Conservation (phyloP, 306 rosid species). For the Ziziphus jujuba region DNA sequence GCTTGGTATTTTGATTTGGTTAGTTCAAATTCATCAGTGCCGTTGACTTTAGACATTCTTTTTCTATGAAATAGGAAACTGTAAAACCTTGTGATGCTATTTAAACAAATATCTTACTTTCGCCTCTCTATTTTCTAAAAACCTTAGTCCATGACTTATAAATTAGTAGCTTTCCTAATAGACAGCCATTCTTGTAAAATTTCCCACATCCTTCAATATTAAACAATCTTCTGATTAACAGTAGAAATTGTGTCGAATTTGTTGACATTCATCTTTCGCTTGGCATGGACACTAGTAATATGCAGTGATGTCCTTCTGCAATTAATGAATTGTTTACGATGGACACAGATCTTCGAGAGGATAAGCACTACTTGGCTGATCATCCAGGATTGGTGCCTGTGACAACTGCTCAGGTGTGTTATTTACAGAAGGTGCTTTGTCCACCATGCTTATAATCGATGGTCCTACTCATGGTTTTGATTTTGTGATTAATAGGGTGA, state of each 20-base stretch:
- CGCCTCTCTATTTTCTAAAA: constrained; percentile 6
- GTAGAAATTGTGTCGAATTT: constrained; percentile 1
- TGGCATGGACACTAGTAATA: constrained; percentile 12
- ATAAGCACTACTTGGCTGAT: constrained; percentile 80
- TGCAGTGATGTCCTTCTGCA: constrained; percentile 12
- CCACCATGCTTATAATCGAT: constrained; percentile 14
- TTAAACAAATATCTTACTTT: constrained; percentile 9
- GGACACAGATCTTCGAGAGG: constrained; percentile 80
- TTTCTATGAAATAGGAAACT: not conserved
- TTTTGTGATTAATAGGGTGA: constrained; percentile 64
- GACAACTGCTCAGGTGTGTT: constrained; percentile 71
- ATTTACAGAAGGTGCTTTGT: constrained; percentile 18
- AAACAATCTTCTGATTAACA: constrained; percentile 7
- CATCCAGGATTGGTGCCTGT: constrained; percentile 89
- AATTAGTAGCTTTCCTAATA: constrained; percentile 11
- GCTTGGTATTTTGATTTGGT: not conserved
- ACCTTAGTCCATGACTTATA: constrained; percentile 3
- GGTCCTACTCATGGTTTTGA: constrained; percentile 10
- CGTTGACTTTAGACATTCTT: not conserved
- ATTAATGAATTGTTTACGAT: constrained; percentile 26
- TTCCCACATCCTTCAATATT: constrained; percentile 1
- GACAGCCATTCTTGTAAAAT: not conserved
- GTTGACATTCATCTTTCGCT: constrained; percentile 10
- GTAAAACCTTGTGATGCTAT: constrained; percentile 8
- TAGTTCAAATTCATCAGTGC: not conserved